phyloP scores from a whole-genome alignment of 2,329 filamentous ascomycete species.

The Thielaviopsis populi region DNA sequence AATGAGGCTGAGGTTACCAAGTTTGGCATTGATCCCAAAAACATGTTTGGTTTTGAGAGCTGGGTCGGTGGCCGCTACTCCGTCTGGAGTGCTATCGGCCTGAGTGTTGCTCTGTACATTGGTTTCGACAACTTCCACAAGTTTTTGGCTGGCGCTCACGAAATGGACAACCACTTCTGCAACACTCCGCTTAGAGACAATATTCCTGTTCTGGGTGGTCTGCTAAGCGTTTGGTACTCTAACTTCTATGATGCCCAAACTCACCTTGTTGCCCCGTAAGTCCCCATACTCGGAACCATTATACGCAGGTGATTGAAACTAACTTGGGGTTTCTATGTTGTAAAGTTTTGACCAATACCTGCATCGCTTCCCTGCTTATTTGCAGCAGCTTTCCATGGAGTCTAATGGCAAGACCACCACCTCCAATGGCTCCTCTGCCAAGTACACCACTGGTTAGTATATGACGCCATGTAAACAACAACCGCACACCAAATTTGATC shows the following conservation, averaged over 20 bases:
- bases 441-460: constrained; percentile 69
- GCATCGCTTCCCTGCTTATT: constrained; percentile 95
- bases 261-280: constrained; percentile 86
- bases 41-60: constrained; percentile 99
- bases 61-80: constrained; percentile 98
- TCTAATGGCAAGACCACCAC: constrained; percentile 98
- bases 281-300: constrained; percentile 19
- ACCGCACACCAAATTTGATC: neutral
- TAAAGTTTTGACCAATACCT: constrained; percentile 91
- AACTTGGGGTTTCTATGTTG: constrained; percentile 3
- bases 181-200: constrained; percentile 84
- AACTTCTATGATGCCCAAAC: constrained; percentile 98
- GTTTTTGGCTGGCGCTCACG: constrained; percentile 86
- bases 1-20: constrained; percentile 92
- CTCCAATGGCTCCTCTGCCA: constrained; percentile 72
- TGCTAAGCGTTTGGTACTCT: constrained; percentile 96
- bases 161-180: constrained; percentile 98
- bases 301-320: neutral
- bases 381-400: constrained; percentile 99
- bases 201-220: constrained; percentile 81
- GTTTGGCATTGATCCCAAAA: constrained; percentile 96
- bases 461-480: neutral
- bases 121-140: constrained; percentile 96
- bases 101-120: constrained; percentile 88
- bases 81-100: constrained; percentile 95